These are phyloP conservation scores for Yamadazyma dendronema DNA, from an alignment of 1,139 yeast genomes.

Conservation along the genomic window DNA sequence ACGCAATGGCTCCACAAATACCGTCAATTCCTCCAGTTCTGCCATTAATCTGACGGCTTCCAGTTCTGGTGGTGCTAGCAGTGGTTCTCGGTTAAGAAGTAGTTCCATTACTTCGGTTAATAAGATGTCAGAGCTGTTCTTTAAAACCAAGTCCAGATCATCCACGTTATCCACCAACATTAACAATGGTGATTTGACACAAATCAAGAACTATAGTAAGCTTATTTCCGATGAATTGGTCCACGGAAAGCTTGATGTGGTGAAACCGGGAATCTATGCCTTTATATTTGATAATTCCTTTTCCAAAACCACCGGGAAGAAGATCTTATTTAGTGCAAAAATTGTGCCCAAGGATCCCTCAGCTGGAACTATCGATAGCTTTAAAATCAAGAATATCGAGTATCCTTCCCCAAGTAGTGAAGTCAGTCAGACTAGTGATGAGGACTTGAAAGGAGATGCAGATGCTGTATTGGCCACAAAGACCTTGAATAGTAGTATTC, in stretches of 20 bases:
- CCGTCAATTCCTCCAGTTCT: constrained; percentile 9
- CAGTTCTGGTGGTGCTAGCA: constrained; percentile 9
- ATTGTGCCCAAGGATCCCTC: constrained; percentile 25
- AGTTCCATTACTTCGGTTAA: constrained; percentile 40
- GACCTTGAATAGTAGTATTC: constrained; percentile 15
- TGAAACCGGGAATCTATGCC: constrained; percentile 69
- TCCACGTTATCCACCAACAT: constrained; percentile 33
- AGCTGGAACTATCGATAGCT: not conserved
- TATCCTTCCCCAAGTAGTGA: constrained; percentile 11
- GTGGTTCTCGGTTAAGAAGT: constrained; percentile 24
- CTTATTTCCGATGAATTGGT: constrained; percentile 56
- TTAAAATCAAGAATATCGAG: constrained; percentile 2
- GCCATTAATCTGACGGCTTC: not conserved
- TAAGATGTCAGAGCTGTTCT: constrained; percentile 31
- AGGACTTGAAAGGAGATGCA: constrained; percentile 7
- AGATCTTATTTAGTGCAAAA: constrained; percentile 65
- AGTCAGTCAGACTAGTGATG: constrained; percentile 4
- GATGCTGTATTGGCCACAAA: not conserved
- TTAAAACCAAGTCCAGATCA: constrained; percentile 36
- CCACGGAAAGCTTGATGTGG: constrained; percentile 60
- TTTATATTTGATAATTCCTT: constrained; percentile 91
- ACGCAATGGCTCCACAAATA: constrained; percentile 11
- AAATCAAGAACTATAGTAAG: constrained; percentile 45
- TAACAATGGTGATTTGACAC: constrained; percentile 36
- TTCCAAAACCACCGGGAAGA: constrained; percentile 81